Percentiles rank a stretch among this genome's conserved stretches.
Evolutionary conservation across 2,329 filamentous ascomycete species (phyloP).

Genomic region (Cladorrhinum sp.): DNA sequence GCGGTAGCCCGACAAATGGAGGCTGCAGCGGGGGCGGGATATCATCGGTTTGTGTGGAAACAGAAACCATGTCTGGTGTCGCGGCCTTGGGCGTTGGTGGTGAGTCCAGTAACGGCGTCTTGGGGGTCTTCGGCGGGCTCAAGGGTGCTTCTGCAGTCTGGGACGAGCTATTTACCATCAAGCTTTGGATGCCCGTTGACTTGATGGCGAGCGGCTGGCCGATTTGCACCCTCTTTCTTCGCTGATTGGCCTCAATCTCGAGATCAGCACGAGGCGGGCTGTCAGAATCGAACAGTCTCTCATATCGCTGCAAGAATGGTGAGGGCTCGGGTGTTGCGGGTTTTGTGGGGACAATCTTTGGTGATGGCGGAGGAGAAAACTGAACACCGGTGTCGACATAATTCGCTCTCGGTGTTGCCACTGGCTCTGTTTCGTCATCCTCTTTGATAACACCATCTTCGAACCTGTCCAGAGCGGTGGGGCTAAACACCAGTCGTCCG

Average conservation of each 20-base stretch:
- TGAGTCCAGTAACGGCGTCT: slow-evolving; percentile 43
- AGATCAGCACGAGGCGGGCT: slow-evolving; percentile 45
- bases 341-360: slow-evolving; percentile 45
- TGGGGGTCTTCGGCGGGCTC: slow-evolving; percentile 65
- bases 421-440: slow-evolving; percentile 40
- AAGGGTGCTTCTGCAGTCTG: slow-evolving; percentile 62
- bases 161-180: slow-evolving; percentile 63
- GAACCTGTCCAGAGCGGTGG: slow-evolving; percentile 53
- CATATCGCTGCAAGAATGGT: slow-evolving; percentile 33
- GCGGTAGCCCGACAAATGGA: slow-evolving; percentile 34
- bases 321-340: slow-evolving; percentile 43
- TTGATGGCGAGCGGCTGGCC: slow-evolving; percentile 50
- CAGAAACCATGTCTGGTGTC: slow-evolving; percentile 46
- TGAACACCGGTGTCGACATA: slow-evolving; percentile 79
- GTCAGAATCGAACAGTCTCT: slow-evolving; percentile 43
- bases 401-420: slow-evolving; percentile 38
- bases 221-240: slow-evolving; percentile 64
- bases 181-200: slow-evolving; percentile 33
- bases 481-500: slow-evolving; percentile 52
- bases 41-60: slow-evolving; percentile 62
- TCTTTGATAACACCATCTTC: slow-evolving; percentile 52
- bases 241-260: slow-evolving; percentile 71
- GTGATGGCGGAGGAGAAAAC: slow-evolving; percentile 78
- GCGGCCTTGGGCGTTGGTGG: slow-evolving; percentile 36
- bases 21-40: slow-evolving; percentile 32